Evolutionary conservation across 192 early-diverging fungal species (phyloP).

Genomic region (Jimgerdemannia flammicorona): DNA sequence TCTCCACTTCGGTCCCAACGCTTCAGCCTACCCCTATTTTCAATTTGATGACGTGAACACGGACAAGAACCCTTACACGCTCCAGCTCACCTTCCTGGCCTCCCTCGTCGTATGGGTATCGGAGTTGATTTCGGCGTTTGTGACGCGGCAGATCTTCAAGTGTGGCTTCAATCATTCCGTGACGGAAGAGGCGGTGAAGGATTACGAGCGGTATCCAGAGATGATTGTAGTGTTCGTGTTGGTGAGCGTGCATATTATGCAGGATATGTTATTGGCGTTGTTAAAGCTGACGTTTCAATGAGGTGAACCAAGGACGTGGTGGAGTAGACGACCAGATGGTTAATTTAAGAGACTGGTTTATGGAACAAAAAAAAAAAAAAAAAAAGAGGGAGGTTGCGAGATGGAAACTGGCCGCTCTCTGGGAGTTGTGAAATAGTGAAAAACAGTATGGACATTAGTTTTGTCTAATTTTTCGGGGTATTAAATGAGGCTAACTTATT

Average conservation of each 20-base stretch:
- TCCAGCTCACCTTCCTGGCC: constrained; percentile 54
- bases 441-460: no score
- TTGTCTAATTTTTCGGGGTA: no score
- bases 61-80: constrained; percentile 41
- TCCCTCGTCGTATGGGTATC: constrained; percentile 60
- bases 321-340: no score
- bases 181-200: constrained; percentile 58
- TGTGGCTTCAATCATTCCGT: constrained; percentile 51
- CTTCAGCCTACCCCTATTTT: constrained; percentile 65
- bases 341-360: no score
- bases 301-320: neutral
- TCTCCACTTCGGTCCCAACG: constrained; percentile 68
- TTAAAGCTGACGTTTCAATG: constrained; percentile 49
- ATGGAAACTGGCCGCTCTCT: no score
- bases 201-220: constrained; percentile 66
- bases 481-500: no score
- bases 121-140: constrained; percentile 58
- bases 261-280: constrained; percentile 65
- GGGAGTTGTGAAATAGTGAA: no score
- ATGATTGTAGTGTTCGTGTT: constrained; percentile 61
- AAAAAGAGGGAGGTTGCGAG: no score
- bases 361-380: no score
- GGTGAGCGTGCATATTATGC: constrained; percentile 69
- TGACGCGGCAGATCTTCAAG: constrained; percentile 62
- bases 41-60: constrained; percentile 47